Conservation (phyloP, 441 rosid species). For the Aquilaria agallochum region DNA sequence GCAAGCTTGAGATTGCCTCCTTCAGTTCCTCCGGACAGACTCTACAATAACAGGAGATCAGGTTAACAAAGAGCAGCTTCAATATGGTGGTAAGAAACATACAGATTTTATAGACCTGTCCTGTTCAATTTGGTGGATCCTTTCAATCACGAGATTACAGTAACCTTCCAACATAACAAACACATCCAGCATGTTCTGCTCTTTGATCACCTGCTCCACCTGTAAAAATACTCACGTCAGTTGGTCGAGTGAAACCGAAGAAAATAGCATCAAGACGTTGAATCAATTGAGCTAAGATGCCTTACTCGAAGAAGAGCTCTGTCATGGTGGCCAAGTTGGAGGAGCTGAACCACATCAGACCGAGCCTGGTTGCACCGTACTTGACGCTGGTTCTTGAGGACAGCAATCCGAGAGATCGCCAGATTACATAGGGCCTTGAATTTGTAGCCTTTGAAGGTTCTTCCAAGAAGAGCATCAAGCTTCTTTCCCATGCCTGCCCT, state of each 20-base stretch:
- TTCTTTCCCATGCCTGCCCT: constrained; percentile 61
- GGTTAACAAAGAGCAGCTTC: neutral
- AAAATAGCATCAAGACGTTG: neutral
- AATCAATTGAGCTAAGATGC: neutral
- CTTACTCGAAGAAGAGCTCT: constrained; percentile 80
- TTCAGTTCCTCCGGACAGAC: constrained; percentile 77
- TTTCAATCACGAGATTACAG: constrained; percentile 59
- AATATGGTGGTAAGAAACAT: neutral
- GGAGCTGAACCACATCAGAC: constrained; percentile 79
- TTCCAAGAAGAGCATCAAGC: constrained; percentile 69
- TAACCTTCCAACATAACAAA: constrained; percentile 62
- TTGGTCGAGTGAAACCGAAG: neutral
- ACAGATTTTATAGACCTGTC: constrained; percentile 31
- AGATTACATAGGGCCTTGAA: constrained; percentile 53
- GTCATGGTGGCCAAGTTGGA: constrained; percentile 63
- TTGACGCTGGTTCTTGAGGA: constrained; percentile 74
- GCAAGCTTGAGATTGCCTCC: constrained; percentile 71
- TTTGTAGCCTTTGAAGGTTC: constrained; percentile 53
- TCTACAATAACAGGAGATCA: constrained; percentile 22
- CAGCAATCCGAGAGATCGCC: constrained; percentile 66
- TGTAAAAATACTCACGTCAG: constrained; percentile 11
- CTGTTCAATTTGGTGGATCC: constrained; percentile 62
- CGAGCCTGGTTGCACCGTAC: constrained; percentile 52
- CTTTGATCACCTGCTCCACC: constrained; percentile 75
- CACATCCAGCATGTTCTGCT: constrained; percentile 70